Percentiles rank a stretch among this genome's conserved stretches.
Conservation (phyloP, 768 basidiomycete genomes). For the Amanita subjunquillea region DNA sequence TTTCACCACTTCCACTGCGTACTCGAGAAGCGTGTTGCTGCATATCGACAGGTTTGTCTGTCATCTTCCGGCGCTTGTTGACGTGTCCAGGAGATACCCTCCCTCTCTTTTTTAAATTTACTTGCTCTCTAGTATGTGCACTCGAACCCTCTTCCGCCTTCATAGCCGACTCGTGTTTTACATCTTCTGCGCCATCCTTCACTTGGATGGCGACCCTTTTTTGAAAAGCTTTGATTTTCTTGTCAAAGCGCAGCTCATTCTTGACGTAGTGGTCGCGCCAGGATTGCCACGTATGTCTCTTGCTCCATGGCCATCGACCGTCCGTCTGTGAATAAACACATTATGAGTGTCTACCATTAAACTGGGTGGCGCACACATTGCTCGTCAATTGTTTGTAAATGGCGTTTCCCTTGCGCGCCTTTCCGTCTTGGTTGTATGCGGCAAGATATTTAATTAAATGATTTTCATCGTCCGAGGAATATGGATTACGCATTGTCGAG, state of each 20-base stretch:
- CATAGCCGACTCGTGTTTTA: background rate
- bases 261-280: slow-evolving; percentile 56
- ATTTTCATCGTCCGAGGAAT: slow-evolving; percentile 28
- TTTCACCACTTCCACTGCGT: too few species aligned
- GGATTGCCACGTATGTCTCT: slow-evolving; percentile 43
- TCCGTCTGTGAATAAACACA: slow-evolving; percentile 18
- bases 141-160: background rate
- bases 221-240: slow-evolving; percentile 29
- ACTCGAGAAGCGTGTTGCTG: background rate
- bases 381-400: slow-evolving; percentile 32
- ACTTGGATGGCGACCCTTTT: slow-evolving; percentile 11
- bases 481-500: slow-evolving; percentile 13
- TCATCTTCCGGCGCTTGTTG: background rate
- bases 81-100: background rate
- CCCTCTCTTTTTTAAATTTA: slow-evolving; percentile 4
- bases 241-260: slow-evolving; percentile 30
- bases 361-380: slow-evolving; percentile 28
- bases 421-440: slow-evolving; percentile 25
- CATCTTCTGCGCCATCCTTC: slow-evolving; percentile 7
- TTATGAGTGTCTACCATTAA: background rate
- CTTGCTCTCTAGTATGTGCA: background rate
- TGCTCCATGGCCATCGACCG: slow-evolving; percentile 40
- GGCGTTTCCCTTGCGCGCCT: slow-evolving; percentile 34
- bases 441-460: slow-evolving; percentile 39
- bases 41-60: background rate